phyloP scores from a whole-genome alignment of 495 filamentous ascomycete species.

The Penicillium riverlandense region DNA sequence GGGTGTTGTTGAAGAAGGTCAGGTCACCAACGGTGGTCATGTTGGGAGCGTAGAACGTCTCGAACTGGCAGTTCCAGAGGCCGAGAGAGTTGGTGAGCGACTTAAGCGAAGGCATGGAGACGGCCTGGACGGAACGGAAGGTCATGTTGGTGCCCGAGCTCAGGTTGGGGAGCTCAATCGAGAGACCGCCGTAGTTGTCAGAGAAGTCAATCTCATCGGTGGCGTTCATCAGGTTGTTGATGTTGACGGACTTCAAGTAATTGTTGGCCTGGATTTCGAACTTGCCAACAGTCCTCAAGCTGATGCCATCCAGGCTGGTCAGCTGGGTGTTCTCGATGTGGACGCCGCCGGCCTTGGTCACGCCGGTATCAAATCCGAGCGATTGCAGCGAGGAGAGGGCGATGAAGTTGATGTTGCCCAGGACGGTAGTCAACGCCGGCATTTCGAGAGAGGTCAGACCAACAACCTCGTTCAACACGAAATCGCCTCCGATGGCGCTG shows the following conservation, averaged over 20 bases:
- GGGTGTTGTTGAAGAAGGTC: constrained; percentile 70
- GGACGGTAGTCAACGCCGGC: constrained; percentile 52
- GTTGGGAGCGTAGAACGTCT: constrained; percentile 63
- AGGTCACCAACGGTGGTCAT: constrained; percentile 71
- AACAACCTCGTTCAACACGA: constrained; percentile 59
- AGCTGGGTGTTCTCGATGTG: constrained; percentile 79
- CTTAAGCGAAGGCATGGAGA: constrained; percentile 70
- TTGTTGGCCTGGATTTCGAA: constrained; percentile 81
- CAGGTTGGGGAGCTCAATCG: constrained; percentile 73
- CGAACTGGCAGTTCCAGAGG: constrained; percentile 75
- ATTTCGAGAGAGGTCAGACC: constrained; percentile 58
- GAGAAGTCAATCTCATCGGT: constrained; percentile 54
- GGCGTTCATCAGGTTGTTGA: constrained; percentile 63
- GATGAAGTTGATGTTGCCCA: constrained; percentile 54
- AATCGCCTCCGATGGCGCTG: constrained; percentile 46
- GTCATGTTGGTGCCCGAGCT: constrained; percentile 75
- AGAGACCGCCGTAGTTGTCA: constrained; percentile 46
- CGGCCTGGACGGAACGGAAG: constrained; percentile 70
- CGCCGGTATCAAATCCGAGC: constrained; percentile 56
- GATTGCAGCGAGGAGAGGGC: constrained; percentile 65
- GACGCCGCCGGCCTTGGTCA: constrained; percentile 58
- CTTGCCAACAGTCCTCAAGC: constrained; percentile 51
- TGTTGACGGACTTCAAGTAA: constrained; percentile 58
- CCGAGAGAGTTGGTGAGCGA: constrained; percentile 71
- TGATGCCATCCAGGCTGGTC: constrained; percentile 66